Evolutionary conservation across 2,329 filamentous ascomycete genomes (phyloP), one percentile per base, ranked within the genome.

Genomic region (Annulohypoxylon truncatum): DNA sequence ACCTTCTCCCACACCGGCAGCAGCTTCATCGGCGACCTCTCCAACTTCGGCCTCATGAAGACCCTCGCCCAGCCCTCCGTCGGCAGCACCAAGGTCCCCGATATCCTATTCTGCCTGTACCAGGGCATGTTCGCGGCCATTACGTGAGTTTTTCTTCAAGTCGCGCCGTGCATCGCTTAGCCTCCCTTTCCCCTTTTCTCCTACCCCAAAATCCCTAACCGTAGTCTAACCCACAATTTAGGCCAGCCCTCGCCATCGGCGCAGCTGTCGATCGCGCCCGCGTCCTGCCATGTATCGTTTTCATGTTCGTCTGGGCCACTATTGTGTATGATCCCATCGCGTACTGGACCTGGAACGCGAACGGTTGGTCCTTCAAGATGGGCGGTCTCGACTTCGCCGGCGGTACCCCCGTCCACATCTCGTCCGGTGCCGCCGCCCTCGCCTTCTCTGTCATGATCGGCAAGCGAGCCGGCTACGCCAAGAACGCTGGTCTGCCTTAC

Each of bases 101-200:
- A 97, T 76, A 83, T 97, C 47, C 82, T 97, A 42, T 96, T 94
- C 80, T 93, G 90, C 66, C 83, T 96, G 26, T 96, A 93, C 82
- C 92, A 95, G 81, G 91, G 92, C 84, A 94, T 95, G 92, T 95
- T 95, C 77, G 92, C 93, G 20, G 87, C 89, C 69, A 95, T 96
- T 82, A 96, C 93, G 91, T 93, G 85, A 82, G 90, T 83, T 0
- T 44, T 24, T 46, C 7, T 38, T 18, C 5, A 46, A 9, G 10
- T 12, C 24, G 18, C 12, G 4, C 33, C 15, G 20, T n/a, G 6
- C n/a, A 29, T 9, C 6, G 15, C 31, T 31, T 50, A 12, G 2
- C 26, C 12, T 20, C 33, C 18, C 6, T 42, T 12, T 33, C 24
- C 18, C 38, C 38, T n/a, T 35, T 54, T 35, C 10, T n/a, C n/a